Conservation (phyloP, 2,329 filamentous ascomycete species). For the Stemphylium beticola region DNA sequence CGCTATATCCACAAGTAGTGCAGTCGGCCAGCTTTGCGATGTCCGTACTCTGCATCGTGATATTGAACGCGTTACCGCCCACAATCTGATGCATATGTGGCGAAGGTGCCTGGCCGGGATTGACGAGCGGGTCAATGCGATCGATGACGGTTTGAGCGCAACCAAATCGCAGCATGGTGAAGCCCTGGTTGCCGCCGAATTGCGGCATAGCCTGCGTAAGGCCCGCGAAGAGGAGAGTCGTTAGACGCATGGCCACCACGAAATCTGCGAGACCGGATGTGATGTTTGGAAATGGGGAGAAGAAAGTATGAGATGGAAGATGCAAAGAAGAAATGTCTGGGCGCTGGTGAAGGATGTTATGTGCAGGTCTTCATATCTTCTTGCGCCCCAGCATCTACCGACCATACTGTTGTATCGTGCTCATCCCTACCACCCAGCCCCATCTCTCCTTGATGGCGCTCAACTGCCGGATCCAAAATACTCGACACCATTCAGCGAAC, state of each 20-base stretch:
- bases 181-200: constrained; percentile 13
- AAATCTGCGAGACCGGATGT: not conserved
- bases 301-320: not conserved
- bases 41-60: constrained; percentile 49
- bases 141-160: constrained; percentile 42
- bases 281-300: not conserved
- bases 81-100: constrained; percentile 51
- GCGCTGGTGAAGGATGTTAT: not conserved
- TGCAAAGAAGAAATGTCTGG: not conserved
- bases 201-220: constrained; percentile 32
- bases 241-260: constrained; percentile 24
- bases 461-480: constrained; percentile 6
- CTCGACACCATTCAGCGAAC: not conserved
- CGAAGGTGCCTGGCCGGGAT: constrained; percentile 43
- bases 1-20: constrained; percentile 48
- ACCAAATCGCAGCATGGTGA: constrained; percentile 44
- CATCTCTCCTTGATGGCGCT: not conserved
- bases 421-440: not conserved
- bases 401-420: not conserved
- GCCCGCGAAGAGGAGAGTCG: constrained; percentile 29
- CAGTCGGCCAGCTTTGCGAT: constrained; percentile 43
- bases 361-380: not conserved
- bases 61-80: constrained; percentile 56
- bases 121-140: constrained; percentile 44
- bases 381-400: not conserved